A percentile compares a stretch with the other conserved stretches of the same genome.
Evolutionary conservation across 1,139 yeast species (phyloP).

Genomic region (Yamadazyma triangularis): DNA sequence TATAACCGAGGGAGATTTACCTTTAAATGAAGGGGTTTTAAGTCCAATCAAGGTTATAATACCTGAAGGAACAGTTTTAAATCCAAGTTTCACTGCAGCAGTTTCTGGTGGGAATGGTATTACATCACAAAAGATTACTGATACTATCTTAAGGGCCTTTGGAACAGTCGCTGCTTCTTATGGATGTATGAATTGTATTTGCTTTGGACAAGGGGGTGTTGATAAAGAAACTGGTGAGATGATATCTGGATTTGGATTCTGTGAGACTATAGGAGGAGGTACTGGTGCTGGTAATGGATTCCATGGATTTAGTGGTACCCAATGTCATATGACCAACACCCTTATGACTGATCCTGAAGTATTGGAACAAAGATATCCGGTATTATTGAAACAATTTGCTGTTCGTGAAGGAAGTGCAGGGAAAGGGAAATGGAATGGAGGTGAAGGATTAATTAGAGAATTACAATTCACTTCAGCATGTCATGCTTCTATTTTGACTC

Average conservation of each 20-base stretch:
- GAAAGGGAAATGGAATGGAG: slow-evolving; percentile 32
- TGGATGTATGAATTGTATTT: slow-evolving; percentile 36
- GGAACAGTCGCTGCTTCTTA: slow-evolving; percentile 52
- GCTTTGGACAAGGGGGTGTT: slow-evolving; percentile 41
- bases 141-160: slow-evolving; percentile 65
- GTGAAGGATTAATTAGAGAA: slow-evolving; percentile 23
- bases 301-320: slow-evolving; percentile 38
- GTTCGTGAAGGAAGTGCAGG: slow-evolving; percentile 34
- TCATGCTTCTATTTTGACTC: slow-evolving; percentile 17
- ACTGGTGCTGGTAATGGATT: slow-evolving; percentile 37
- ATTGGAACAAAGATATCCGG: slow-evolving; percentile 34
- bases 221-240: slow-evolving; percentile 26
- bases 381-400: slow-evolving; percentile 23
- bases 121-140: slow-evolving; percentile 48
- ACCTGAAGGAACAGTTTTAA: slow-evolving; percentile 34
- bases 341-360: slow-evolving; percentile 39
- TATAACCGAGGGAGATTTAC: slow-evolving; percentile 46
- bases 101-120: slow-evolving; percentile 47
- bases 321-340: slow-evolving; percentile 44
- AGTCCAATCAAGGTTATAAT: slow-evolving; percentile 34
- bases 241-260: slow-evolving; percentile 40
- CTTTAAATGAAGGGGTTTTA: slow-evolving; percentile 45
- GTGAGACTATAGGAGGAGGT: slow-evolving; percentile 48
- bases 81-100: slow-evolving; percentile 41
- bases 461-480: slow-evolving; percentile 17